These are phyloP conservation scores for Pecoramyces ruminantium DNA, from an alignment of 192 early-diverging fungal genomes.

Conservation along the genomic window DNA sequence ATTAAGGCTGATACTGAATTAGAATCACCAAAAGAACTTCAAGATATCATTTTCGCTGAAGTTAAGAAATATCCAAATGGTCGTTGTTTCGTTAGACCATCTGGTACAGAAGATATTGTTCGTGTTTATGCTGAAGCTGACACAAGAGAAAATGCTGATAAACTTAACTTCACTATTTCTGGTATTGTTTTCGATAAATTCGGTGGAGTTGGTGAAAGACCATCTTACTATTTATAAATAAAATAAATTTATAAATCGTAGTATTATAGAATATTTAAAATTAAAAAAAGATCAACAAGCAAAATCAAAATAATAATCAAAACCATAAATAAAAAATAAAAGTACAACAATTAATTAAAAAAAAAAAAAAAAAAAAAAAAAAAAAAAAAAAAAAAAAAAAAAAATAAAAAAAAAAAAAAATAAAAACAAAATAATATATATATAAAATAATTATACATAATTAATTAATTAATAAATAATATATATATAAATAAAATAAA, in stretches of 20 bases:
- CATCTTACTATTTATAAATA: conserved; percentile 16
- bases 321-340: no score
- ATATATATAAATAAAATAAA: no score
- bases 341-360: no score
- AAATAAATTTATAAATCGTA: background rate
- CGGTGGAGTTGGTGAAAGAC: conserved; percentile 76
- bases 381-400: no score
- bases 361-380: no score
- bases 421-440: no score
- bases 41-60: conserved; percentile 63
- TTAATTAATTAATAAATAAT: no score
- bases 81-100: conserved; percentile 90
- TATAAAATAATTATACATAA: no score
- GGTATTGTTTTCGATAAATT: conserved; percentile 86
- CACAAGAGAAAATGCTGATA: conserved; percentile 74
- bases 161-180: conserved; percentile 68
- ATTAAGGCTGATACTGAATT: conserved; percentile 93
- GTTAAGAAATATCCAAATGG: conserved; percentile 72
- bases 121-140: conserved; percentile 98
- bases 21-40: conserved; percentile 69
- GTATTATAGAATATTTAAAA: no score
- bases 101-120: conserved; percentile 97
- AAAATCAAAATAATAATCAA: no score
- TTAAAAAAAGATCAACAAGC: no score
- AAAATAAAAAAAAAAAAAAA: no score